These are phyloP conservation scores for Acanthochlamys bracteata DNA, from an alignment of 106 monocot genomes.

Conservation along the genomic window DNA sequence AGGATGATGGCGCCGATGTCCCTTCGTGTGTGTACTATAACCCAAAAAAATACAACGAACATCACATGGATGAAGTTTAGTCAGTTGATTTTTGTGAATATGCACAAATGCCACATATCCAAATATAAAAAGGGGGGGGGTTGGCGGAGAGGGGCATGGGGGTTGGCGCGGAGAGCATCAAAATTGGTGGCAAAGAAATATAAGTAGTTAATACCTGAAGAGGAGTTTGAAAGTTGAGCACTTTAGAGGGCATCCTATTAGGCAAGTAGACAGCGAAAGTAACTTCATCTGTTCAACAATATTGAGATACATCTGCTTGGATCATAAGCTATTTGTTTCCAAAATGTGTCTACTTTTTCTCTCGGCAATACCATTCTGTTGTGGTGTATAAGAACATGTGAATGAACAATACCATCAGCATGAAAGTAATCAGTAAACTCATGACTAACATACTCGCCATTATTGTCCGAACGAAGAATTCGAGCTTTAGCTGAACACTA, in stretches of 20 bases:
- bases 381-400: neutral
- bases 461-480: neutral
- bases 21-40: constrained; percentile 1
- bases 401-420: neutral
- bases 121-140: neutral
- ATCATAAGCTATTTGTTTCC: too few species aligned
- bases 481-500: neutral
- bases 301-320: neutral
- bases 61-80: constrained; percentile 1
- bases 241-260: constrained; percentile 6
- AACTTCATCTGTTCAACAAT: neutral
- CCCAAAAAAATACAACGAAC: neutral
- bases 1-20: constrained; percentile 1
- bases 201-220: neutral
- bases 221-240: neutral
- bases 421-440: neutral
- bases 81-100: too few species aligned
- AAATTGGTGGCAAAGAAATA: too few species aligned
- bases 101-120: constrained; percentile 6
- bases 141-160: too few species aligned
- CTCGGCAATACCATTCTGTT: too few species aligned
- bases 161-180: too few species aligned
- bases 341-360: too few species aligned
- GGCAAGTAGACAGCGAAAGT: neutral
- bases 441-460: neutral